These are phyloP conservation scores for Lonicera japonica DNA, from an alignment of 129 eudicot species.

Conservation along the genomic window DNA sequence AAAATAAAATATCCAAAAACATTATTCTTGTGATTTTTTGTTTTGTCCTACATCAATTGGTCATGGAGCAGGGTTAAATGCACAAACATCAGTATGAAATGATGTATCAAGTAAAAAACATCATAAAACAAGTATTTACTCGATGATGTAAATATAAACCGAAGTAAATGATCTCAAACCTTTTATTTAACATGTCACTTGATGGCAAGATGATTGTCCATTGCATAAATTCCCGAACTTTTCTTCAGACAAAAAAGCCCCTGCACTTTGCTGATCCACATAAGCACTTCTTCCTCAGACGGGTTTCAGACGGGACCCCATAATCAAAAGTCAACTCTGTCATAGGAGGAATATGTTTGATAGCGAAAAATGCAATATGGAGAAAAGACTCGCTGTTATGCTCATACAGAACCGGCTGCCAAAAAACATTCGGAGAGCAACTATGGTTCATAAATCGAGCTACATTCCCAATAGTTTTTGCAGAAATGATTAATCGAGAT, in stretches of 20 bases:
- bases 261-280: conserved; percentile 41
- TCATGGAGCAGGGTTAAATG: too few species aligned
- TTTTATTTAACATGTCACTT: background rate
- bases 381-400: conserved; percentile 26
- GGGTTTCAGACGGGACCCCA: conserved; percentile 33
- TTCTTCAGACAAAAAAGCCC: conserved; percentile 36
- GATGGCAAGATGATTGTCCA: background rate
- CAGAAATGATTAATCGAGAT: conserved; percentile 24
- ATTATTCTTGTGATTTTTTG: too few species aligned
- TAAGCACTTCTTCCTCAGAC: conserved; percentile 33
- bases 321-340: conserved; percentile 38
- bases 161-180: background rate
- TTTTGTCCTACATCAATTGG: too few species aligned
- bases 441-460: conserved; percentile 51
- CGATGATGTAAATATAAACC: background rate
- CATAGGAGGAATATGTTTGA: conserved; percentile 38
- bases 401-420: conserved; percentile 41
- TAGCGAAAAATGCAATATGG: conserved; percentile 37
- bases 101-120: background rate
- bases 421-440: conserved; percentile 40
- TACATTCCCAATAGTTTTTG: conserved; percentile 38
- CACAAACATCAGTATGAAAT: too few species aligned
- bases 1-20: too few species aligned
- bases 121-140: background rate
- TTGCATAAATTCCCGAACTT: background rate